A percentile compares a stretch with the other conserved stretches of the same genome.
Evolutionary conservation across 805 yeast species (phyloP).

Genomic region (Starmera quercuum): DNA sequence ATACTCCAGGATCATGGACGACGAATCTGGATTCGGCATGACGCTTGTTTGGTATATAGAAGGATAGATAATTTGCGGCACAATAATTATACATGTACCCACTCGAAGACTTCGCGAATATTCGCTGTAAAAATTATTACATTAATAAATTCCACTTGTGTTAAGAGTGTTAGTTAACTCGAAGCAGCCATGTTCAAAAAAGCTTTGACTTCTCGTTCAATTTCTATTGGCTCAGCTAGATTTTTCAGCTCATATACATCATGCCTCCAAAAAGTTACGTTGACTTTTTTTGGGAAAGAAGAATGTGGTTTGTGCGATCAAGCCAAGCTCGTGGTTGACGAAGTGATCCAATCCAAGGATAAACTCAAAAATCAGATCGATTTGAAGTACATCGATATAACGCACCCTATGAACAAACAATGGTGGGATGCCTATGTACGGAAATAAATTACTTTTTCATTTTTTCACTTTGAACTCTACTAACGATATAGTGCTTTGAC

Average conservation of each 20-base stretch:
- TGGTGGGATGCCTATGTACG: constrained; percentile 70
- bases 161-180: too few species aligned
- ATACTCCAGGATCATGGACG: constrained; percentile 15
- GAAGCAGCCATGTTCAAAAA: too few species aligned
- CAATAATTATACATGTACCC: too few species aligned
- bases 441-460: too few species aligned
- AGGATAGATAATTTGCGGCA: too few species aligned
- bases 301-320: constrained; percentile 64
- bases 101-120: too few species aligned
- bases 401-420: constrained; percentile 45
- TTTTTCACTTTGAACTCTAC: too few species aligned
- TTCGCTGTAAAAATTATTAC: too few species aligned
- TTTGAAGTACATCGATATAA: constrained; percentile 47
- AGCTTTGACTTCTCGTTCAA: neutral
- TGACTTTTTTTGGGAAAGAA: constrained; percentile 62
- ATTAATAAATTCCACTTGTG: too few species aligned
- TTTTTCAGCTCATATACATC: neutral
- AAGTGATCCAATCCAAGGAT: constrained; percentile 28
- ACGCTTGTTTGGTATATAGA: too few species aligned
- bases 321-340: constrained; percentile 44
- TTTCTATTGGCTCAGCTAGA: constrained; percentile 1
- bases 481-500: too few species aligned
- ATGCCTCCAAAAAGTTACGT: constrained; percentile 12
- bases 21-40: too few species aligned
- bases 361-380: constrained; percentile 20